Conservation (phyloP, 805 yeast genomes). For the Pichia membranifaciens region DNA sequence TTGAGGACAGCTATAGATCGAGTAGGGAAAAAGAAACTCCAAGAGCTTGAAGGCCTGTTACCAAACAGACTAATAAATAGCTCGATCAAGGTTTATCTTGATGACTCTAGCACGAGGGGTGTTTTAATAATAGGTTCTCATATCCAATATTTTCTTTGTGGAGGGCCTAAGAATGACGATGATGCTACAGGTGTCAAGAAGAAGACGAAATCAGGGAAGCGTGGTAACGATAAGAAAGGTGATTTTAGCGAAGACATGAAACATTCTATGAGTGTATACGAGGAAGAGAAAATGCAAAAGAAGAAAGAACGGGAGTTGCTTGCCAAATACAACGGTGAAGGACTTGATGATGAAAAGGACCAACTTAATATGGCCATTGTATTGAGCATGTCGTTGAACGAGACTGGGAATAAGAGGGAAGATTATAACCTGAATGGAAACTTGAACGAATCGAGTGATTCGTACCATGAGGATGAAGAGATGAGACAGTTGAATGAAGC, state of each 20-base stretch:
- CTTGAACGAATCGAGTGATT: background rate
- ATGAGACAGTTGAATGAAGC: slow-evolving; percentile 2
- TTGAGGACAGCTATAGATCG: slow-evolving; percentile 28
- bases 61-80: slow-evolving; percentile 4
- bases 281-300: slow-evolving; percentile 21
- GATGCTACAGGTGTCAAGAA: slow-evolving; percentile 9
- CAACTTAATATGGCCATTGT: slow-evolving; percentile 40
- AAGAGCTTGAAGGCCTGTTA: slow-evolving; percentile 11
- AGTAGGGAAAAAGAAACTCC: slow-evolving; percentile 17
- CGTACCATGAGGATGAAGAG: background rate
- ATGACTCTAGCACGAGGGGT: slow-evolving; percentile 30
- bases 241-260: slow-evolving; percentile 27
- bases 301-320: slow-evolving; percentile 24
- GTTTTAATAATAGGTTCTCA: slow-evolving; percentile 36
- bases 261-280: slow-evolving; percentile 31
- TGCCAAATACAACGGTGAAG: slow-evolving; percentile 42
- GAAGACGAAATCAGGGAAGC: slow-evolving; percentile 10
- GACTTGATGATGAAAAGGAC: slow-evolving; percentile 34
- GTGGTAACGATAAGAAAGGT: slow-evolving; percentile 16
- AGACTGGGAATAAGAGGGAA: background rate
- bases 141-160: slow-evolving; percentile 44
- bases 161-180: slow-evolving; percentile 26
- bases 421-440: background rate
- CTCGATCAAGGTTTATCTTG: slow-evolving; percentile 12
- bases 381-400: slow-evolving; percentile 29